Percentiles rank a stretch among this genome's conserved stretches.
Evolutionary conservation across 345 rosid species (phyloP).

Genomic region (Mallotus nudiflorus): DNA sequence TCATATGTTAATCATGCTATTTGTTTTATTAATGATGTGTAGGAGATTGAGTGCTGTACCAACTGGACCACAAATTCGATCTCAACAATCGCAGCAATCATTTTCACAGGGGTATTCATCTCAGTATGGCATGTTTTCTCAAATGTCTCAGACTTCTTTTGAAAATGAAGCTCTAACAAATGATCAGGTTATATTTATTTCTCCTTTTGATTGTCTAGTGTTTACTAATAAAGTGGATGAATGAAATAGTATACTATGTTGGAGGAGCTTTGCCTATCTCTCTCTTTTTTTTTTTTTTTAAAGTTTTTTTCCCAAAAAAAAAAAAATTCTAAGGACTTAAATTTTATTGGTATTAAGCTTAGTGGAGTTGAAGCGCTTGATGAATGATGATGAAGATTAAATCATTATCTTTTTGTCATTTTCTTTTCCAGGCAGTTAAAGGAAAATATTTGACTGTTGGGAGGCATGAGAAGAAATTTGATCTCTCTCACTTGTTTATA

Average conservation of each 20-base stretch:
- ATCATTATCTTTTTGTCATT: neutral
- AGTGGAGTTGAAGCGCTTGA: neutral
- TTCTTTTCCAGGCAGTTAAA: neutral
- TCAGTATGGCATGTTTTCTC: slow-evolving; percentile 76
- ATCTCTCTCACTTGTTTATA: neutral
- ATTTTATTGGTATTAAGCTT: neutral
- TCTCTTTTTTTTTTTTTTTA: too few relatives aligned
- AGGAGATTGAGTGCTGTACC: slow-evolving; percentile 57
- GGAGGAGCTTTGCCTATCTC: neutral
- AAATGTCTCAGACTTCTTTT: slow-evolving; percentile 72
- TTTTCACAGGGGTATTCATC: slow-evolving; percentile 84
- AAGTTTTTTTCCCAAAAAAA: too few relatives aligned
- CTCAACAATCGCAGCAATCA: slow-evolving; percentile 79
- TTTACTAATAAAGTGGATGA: neutral
- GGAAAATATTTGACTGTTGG: neutral
- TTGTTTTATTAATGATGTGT: slow-evolving; percentile 13
- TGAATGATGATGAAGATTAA: neutral
- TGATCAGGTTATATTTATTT: slow-evolving; percentile 56
- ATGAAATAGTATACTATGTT: neutral
- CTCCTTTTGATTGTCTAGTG: neutral
- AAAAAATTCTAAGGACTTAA: too few relatives aligned
- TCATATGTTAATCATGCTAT: neutral
- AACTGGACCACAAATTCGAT: slow-evolving; percentile 50
- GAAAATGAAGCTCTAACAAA: slow-evolving; percentile 54
- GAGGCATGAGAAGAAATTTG: neutral